Base-by-base conservation (phyloP, 306 rosid species). In the Cicer cuneatum region DNA sequence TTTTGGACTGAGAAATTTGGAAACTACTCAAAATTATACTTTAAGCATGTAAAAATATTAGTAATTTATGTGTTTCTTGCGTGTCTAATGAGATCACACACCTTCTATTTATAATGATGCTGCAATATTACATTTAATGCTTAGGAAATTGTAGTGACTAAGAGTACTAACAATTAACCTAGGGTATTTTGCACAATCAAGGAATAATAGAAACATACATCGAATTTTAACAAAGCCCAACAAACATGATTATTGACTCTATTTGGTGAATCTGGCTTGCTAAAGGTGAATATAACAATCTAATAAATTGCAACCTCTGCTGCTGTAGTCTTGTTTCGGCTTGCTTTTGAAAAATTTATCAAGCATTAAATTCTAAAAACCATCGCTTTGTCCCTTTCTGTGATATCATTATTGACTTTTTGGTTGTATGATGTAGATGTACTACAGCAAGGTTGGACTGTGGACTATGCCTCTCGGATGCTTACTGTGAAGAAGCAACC, bases 401-500 rank as follows among this genome's bases (percentile, higher is more conserved):
- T 69, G 47, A 14, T 47, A 48, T 57, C 57, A 42, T 69, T 53
- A 12, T 61, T 54, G 60, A 71, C 51, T 37, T 40, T 21, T 81
- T 64, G 15, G 10, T 66, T 69, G 53, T 77, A 56, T 40, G 63
- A 67, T 84, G 64, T 82, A 92, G 98, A 87, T 57, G 93, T 84
- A 15, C 75, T 72, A 45, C 86, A 76, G 43, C 89, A 85, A 73
- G 97, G 97, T 69, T 95, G 98, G 98, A 79, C 80, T 8, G 81
- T 90, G 63, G 99, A 87, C 80, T 81, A 86, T 40, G 88, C 90
- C 47, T 86, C 96, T 60, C 87, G 49, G 75, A 89, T 95, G 98
- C 77, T 95, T 57, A 87, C 87, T 2, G 97, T 92, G 87, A 95
- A 84, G 87, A 92, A 87, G 86, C 97, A 85, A 60, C 74, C 86